Evolutionary conservation across 1,284 basidiomycete genomes (phyloP), one percentile per base, ranked within the genome.

Genomic region (Apiotrichum sp.): DNA sequence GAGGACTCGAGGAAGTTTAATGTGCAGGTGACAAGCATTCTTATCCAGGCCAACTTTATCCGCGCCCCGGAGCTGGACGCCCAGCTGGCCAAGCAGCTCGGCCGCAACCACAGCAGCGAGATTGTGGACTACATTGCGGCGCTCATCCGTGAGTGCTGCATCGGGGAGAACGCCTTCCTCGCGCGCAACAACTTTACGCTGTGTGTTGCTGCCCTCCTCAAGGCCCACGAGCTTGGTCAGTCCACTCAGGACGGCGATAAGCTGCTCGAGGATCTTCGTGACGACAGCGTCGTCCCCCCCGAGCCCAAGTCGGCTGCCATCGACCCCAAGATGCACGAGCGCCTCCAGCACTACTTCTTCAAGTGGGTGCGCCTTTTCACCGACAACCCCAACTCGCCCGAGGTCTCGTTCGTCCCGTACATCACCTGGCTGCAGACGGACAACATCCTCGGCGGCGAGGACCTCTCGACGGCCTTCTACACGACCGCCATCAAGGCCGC

Each of bases 1-100:
- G 93, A 98, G 72, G 96, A 98, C 74, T 89, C 92, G 86, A 89
- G 93, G 68, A 98, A 98, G 78, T 90, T 90, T 79, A 97, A 97
- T 72, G 86, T 98, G 13, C 85, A 92, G 6, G 96, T 97, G 62
- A 98, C 93, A 0, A 84, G 90, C 34, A 88, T 90, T 1, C 81
- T 98, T 47, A 79, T 98, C 56, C 85, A 87, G 45, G 89, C 88
- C 56, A 85, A 87, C 47, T 82, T 98, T 50, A 82, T 99, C 71
- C 85, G 83, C 61, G 79, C 87, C 36, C 79, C 80, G 13, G 85
- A 93, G 56, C 86, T 92, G 67, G 96, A 99, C 72, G 84, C 88
- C 61, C 92, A 96, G 73, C 80, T 98, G 38, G 90, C 93, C 40
- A 93, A 95, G 75, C 85, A 86, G 68, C 82, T 98, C 60, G 58